phyloP scores from a whole-genome alignment of 306 rosid genomes.

The Prunus mongolica region DNA sequence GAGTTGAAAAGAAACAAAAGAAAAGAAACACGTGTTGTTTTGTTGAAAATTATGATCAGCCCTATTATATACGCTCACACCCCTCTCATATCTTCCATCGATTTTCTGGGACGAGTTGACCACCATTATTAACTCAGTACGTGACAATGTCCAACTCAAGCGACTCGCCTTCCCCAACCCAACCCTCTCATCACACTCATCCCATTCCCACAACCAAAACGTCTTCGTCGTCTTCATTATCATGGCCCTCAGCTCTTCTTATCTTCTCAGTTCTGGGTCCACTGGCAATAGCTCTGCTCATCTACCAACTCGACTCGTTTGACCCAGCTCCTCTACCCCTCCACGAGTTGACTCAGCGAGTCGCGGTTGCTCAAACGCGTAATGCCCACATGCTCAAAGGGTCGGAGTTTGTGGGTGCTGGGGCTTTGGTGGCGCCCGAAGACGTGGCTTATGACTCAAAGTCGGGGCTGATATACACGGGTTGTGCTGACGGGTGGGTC shows the following conservation, averaged over 20 bases:
- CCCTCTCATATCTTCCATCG: neutral
- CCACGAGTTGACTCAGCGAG: constrained; percentile 18
- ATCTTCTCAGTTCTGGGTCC: constrained; percentile 19
- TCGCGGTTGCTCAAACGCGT: constrained; percentile 10
- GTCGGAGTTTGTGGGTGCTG: constrained; percentile 38
- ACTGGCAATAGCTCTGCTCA: constrained; percentile 21
- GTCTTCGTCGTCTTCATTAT: neutral
- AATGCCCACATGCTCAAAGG: constrained; percentile 31
- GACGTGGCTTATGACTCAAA: constrained; percentile 54
- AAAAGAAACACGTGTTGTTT: too few species aligned
- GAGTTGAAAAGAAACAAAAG: neutral
- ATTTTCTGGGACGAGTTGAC: neutral
- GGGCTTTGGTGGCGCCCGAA: constrained; percentile 46
- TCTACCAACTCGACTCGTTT: constrained; percentile 48
- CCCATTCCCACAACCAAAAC: neutral
- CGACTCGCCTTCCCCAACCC: neutral
- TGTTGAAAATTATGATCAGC: neutral
- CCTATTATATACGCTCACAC: too few species aligned
- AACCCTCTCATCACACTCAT: neutral
- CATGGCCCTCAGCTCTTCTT: constrained; percentile 10
- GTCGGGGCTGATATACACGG: constrained; percentile 56
- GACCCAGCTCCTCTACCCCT: constrained; percentile 43
- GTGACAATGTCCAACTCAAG: neutral
- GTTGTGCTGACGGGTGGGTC: constrained; percentile 85
- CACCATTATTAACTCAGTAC: neutral